Base-by-base conservation (phyloP, 495 filamentous ascomycete genomes). In the Saxophila tyrrhenica region DNA sequence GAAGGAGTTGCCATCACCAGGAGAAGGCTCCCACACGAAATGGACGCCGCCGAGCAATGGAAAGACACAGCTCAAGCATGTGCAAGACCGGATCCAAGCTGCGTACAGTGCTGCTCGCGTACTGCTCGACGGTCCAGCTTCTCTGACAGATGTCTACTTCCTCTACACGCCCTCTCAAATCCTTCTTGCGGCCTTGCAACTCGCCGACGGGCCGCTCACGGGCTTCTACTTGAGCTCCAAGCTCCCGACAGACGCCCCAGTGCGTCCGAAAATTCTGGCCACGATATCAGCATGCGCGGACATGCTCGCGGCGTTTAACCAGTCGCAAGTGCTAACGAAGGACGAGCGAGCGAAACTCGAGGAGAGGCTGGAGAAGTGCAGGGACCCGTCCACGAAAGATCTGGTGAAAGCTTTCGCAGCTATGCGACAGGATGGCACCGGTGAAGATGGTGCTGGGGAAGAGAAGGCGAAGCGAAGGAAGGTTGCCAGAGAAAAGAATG, bases 121-220 rank as follows among this genome's bases (percentile, higher is more conserved):
- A 2, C 73, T 85, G 39, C 76, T 96, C 32, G 89, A 88, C 56
- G 81, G 78, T 42, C 82, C 85, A 47, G 86, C 89, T 1, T 71
- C 92, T 41, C 77, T 95, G 59, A 91, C 91, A 23, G 92, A 98
- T 63, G 89, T 78, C 20, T 96, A 96, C 70, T 95, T 97, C 73
- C 83, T 95, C 63, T 97, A 87, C 70, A 94, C 94, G 2, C 94
- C 92, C 0, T 84, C 85, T 15, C 92, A 98, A 67, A 92, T 96
- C 65, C 89, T 87, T 83, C 75, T 95, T 19, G 81, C 87, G 0
- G 81, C 89, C 0, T 71, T 96, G 24, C 72, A 81, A 15, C 71
- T 90, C 51, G 85, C 81, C 0, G 92, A 98, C 63, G 71, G 73
- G 38, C 82, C 79, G 3, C 71, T 96, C 15, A 78, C 81, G 1